Evolutionary conservation across 495 filamentous ascomycete species (phyloP).

Genomic region (Corynascus novoguineensis): DNA sequence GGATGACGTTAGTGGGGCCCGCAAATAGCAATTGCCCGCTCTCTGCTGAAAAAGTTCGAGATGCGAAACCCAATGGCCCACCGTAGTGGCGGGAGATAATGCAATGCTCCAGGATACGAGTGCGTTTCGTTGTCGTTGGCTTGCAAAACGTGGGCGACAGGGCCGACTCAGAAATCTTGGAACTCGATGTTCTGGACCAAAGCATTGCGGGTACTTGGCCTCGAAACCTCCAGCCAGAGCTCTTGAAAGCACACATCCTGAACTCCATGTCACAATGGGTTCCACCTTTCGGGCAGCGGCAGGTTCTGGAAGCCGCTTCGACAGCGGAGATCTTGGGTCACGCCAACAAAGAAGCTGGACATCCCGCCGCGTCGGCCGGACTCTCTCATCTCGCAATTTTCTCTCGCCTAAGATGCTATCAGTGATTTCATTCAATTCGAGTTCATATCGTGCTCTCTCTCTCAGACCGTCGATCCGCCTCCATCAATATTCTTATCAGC

Average conservation of each 20-base stretch:
- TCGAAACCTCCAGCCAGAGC: not conserved
- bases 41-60: not conserved
- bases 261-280: not conserved
- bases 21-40: not conserved
- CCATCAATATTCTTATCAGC: not conserved
- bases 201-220: not conserved
- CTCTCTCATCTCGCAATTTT: not conserved
- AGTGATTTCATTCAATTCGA: not conserved
- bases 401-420: not conserved
- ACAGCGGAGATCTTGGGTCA: constrained; percentile 1
- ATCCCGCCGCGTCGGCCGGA: not conserved
- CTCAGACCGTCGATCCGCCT: not conserved
- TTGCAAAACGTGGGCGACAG: not conserved
- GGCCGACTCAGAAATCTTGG: not conserved
- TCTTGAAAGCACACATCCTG: constrained; percentile 8
- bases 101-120: not conserved
- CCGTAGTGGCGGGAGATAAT: constrained; percentile 10
- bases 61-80: constrained; percentile 13
- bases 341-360: not conserved
- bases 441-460: not conserved
- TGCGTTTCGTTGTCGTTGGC: not conserved
- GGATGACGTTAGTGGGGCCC: constrained; percentile 11
- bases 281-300: constrained; percentile 1
- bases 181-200: not conserved
- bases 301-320: constrained; percentile 4